Evolutionary conservation across 257 asterid genomes (phyloP).

Genomic region (Thymus quinquecostatus): DNA sequence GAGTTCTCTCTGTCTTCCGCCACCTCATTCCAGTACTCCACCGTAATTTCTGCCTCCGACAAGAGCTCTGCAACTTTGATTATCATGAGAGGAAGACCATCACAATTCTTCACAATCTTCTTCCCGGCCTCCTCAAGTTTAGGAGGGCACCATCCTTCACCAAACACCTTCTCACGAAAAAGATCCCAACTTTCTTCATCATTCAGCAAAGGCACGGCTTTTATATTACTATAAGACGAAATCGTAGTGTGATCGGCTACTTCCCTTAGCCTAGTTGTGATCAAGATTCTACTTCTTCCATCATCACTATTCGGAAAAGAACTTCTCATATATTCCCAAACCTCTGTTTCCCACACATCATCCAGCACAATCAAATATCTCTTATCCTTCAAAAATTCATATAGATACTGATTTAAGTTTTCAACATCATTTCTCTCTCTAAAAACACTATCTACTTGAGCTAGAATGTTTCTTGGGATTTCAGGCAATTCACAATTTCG

Average conservation of each 20-base stretch:
- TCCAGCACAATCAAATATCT: constrained; percentile 16
- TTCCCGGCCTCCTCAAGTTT: constrained; percentile 28
- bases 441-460: background rate
- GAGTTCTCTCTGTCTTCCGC: constrained; percentile 9
- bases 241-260: background rate
- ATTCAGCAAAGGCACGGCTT: background rate
- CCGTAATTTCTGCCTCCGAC: background rate
- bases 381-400: constrained; percentile 3
- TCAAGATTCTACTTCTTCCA: constrained; percentile 36
- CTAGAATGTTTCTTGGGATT: background rate
- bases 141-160: constrained; percentile 16
- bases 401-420: background rate
- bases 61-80: constrained; percentile 32
- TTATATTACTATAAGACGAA: background rate
- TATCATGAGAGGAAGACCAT: constrained; percentile 37
- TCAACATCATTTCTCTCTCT: background rate
- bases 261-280: constrained; percentile 38
- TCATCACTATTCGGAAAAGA: background rate
- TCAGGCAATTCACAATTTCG: background rate
- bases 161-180: constrained; percentile 20
- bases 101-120: constrained; percentile 23
- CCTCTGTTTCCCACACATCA: constrained; percentile 18
- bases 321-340: background rate
- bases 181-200: constrained; percentile 29
- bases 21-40: constrained; percentile 26